Percentiles rank a stretch among this genome's conserved stretches.
Evolutionary conservation across 768 basidiomycete species (phyloP).

Genomic region (Russula ochroleuca): DNA sequence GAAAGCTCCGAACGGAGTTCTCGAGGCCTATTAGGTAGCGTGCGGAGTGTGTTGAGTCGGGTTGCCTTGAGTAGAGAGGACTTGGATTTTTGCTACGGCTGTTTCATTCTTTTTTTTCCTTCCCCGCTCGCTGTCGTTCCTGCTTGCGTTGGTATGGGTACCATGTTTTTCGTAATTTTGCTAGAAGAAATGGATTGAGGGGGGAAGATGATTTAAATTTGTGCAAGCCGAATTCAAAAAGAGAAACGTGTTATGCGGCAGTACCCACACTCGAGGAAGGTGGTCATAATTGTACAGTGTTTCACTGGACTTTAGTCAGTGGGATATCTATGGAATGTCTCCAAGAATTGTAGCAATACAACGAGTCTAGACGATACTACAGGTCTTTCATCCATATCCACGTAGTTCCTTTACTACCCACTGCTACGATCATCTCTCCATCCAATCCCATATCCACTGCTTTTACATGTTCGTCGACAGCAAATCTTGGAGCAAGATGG

Average conservation of each 20-base stretch:
- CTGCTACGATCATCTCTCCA: conserved; percentile 18
- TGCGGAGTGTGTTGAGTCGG: conserved; percentile 16
- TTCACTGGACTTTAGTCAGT: no score
- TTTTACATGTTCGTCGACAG: conserved; percentile 7
- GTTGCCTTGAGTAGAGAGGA: conserved; percentile 5
- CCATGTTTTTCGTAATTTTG: conserved; percentile 11
- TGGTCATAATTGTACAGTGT: no score
- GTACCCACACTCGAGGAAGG: no score
- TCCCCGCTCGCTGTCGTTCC: not conserved
- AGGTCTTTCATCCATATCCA: conserved; percentile 22
- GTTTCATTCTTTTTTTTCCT: conserved; percentile 5
- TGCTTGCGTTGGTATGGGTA: conserved; percentile 11
- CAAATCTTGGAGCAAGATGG: conserved; percentile 4
- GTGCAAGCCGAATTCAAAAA: not conserved
- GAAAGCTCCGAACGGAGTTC: conserved; percentile 12
- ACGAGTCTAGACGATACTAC: not conserved
- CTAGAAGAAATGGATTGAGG: conserved; percentile 12
- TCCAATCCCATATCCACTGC: conserved; percentile 22
- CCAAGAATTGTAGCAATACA: no score
- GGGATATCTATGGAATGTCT: no score
- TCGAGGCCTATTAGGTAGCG: not conserved
- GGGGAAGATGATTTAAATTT: not conserved
- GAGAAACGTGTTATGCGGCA: not conserved
- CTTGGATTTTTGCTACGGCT: not conserved
- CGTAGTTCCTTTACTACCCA: conserved; percentile 19